These are phyloP conservation scores for Begonia masoniana DNA, from an alignment of 306 rosid species.

Conservation along the genomic window DNA sequence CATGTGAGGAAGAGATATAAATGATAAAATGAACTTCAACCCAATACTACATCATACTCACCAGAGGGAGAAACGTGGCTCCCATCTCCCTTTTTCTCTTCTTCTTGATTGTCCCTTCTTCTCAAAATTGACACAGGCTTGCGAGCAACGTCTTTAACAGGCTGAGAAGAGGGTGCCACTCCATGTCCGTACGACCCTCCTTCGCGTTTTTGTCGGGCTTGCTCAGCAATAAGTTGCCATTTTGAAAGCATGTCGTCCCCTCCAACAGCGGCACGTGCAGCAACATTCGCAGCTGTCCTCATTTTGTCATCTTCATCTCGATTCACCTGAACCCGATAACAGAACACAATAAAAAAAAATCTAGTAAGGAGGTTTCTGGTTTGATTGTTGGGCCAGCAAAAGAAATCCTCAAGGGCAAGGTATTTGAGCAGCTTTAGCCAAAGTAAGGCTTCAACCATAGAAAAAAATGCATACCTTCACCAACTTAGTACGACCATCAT, in stretches of 20 bases:
- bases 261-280: constrained; percentile 98
- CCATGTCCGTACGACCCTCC: constrained; percentile 35
- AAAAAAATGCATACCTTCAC: constrained; percentile 68
- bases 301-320: constrained; percentile 91
- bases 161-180: constrained; percentile 45
- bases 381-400: no score
- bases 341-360: no score
- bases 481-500: constrained; percentile 62
- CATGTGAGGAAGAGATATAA: no score
- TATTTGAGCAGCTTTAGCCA: no score
- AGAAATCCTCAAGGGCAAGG: no score
- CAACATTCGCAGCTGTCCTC: constrained; percentile 95
- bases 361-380: no score
- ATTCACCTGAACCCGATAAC: no score
- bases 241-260: constrained; percentile 92
- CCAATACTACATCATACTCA: constrained; percentile 16
- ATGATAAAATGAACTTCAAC: no score
- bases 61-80: constrained; percentile 29
- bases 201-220: constrained; percentile 86
- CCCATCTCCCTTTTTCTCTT: constrained; percentile 33
- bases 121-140: constrained; percentile 39
- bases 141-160: constrained; percentile 47
- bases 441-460: no score
- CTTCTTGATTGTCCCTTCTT: constrained; percentile 50
- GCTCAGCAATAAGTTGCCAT: constrained; percentile 98